Conservation (phyloP, 1,284 basidiomycete genomes). For the Leccinum fuscescens region DNA sequence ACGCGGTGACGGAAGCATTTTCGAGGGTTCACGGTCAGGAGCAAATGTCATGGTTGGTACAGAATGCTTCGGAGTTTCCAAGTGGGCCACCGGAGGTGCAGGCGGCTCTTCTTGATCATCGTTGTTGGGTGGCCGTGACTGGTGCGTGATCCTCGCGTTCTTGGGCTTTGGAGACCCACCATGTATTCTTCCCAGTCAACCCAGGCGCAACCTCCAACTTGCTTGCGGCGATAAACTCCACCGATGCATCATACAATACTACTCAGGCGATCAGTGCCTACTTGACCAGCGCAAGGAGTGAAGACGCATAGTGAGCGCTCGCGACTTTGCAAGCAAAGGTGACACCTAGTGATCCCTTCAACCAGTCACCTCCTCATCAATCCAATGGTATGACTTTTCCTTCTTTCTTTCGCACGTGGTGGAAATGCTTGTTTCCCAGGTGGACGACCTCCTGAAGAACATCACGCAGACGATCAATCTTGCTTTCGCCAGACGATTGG, state of each 20-base stretch:
- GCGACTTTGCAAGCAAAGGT: background rate
- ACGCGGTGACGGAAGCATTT: constrained; percentile 38
- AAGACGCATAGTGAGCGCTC: constrained; percentile 47
- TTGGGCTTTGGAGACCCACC: background rate
- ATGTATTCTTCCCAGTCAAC: constrained; percentile 35
- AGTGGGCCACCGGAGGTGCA: constrained; percentile 38
- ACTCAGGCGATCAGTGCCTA: constrained; percentile 38
- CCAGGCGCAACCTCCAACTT: constrained; percentile 36
- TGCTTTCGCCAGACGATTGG: constrained; percentile 37
- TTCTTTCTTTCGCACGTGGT: background rate
- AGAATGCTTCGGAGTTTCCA: constrained; percentile 42
- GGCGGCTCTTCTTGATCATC: constrained; percentile 39
- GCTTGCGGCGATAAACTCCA: constrained; percentile 30
- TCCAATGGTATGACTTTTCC: constrained; percentile 19
- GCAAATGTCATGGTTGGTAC: constrained; percentile 40
- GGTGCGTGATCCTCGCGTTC: constrained; percentile 30
- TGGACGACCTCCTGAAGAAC: constrained; percentile 18
- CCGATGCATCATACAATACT: constrained; percentile 36
- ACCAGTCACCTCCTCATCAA: constrained; percentile 25
- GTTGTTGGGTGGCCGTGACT: constrained; percentile 45
- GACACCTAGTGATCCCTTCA: constrained; percentile 1
- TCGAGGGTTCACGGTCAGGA: constrained; percentile 22
- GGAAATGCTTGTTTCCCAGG: constrained; percentile 9
- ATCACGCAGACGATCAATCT: constrained; percentile 36
- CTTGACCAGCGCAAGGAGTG: constrained; percentile 35